Evolutionary conservation across 2,329 filamentous ascomycete species (phyloP).

Genomic region (Phaeophleospora eucalypticola): DNA sequence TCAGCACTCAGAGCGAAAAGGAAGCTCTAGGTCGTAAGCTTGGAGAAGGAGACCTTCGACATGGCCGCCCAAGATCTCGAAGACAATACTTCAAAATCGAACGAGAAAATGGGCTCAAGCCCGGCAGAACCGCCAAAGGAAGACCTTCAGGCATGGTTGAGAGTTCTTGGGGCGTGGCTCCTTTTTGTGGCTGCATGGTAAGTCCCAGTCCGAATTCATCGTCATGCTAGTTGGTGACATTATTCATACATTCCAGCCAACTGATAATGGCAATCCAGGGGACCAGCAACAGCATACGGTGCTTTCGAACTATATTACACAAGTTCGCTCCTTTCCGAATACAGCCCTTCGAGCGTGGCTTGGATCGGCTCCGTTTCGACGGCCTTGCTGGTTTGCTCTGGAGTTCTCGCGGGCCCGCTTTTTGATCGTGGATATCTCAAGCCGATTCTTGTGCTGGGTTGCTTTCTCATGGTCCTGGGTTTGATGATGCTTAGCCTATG

Average conservation of each 20-base stretch:
- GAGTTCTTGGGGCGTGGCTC: background rate
- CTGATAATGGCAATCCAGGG: too few species aligned
- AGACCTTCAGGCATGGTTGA: background rate
- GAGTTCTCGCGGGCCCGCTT: conserved; percentile 28
- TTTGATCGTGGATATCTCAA: conserved; percentile 39
- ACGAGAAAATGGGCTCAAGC: background rate
- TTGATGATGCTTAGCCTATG: conserved; percentile 61
- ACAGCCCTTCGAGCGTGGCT: conserved; percentile 29
- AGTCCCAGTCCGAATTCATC: too few species aligned
- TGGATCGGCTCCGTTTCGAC: conserved; percentile 45
- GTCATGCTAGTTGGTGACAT: background rate
- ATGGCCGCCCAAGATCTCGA: background rate
- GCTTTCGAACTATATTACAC: conserved; percentile 48
- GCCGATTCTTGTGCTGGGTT: conserved; percentile 40
- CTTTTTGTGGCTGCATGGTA: background rate
- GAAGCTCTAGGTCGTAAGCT: background rate
- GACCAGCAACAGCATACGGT: conserved; percentile 25
- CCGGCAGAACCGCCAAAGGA: background rate
- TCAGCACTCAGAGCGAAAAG: background rate
- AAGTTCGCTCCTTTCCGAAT: background rate
- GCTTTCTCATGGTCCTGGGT: conserved; percentile 55
- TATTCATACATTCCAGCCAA: background rate
- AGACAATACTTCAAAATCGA: background rate
- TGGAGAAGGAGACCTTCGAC: too few species aligned
- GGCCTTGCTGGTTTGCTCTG: conserved; percentile 40